Percentiles rank a stretch among this genome's conserved stretches.
Evolutionary conservation across 108 stramenopile species (phyloP).

Genomic region (Fistulifera solaris): DNA sequence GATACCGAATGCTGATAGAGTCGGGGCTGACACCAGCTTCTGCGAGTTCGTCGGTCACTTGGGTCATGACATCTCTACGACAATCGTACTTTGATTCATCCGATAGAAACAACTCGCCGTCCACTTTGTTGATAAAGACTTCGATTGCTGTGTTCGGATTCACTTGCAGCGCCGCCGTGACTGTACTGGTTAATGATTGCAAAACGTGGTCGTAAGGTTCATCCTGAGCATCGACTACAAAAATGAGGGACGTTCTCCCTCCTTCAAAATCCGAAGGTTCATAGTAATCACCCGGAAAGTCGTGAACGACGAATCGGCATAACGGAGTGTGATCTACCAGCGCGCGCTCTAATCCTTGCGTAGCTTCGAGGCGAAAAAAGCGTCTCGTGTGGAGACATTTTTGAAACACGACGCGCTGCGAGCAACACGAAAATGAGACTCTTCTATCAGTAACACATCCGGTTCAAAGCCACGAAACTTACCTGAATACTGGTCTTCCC

Average conservation of each 20-base stretch:
- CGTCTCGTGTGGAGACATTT: slow-evolving; percentile 99
- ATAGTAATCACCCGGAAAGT: slow-evolving; percentile 95
- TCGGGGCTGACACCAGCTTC: slow-evolving; percentile 80
- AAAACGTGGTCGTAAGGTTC: slow-evolving; percentile 86
- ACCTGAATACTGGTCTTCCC: slow-evolving; percentile 91
- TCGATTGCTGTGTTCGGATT: slow-evolving; percentile 89
- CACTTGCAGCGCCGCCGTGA: slow-evolving; percentile 65
- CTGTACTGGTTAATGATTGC: slow-evolving; percentile 81
- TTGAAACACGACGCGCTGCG: slow-evolving; percentile 92
- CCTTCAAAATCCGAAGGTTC: slow-evolving; percentile 17
- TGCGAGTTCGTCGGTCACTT: slow-evolving; percentile 74
- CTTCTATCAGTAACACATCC: not conserved
- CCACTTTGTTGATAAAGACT: slow-evolving; percentile 99
- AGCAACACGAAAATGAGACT: not conserved
- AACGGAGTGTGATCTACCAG: slow-evolving; percentile 91
- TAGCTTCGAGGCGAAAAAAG: slow-evolving; percentile 90
- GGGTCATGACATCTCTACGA: slow-evolving; percentile 84
- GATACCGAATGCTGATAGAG: slow-evolving; percentile 76
- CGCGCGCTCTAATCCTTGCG: slow-evolving; percentile 62
- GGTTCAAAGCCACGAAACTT: slow-evolving; percentile 2
- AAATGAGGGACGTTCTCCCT: slow-evolving; percentile 64
- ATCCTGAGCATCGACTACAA: slow-evolving; percentile 87
- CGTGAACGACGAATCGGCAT: slow-evolving; percentile 95
- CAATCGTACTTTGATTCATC: slow-evolving; percentile 97
- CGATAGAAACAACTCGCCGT: slow-evolving; percentile 95